Evolutionary conservation across 2,329 filamentous ascomycete species (phyloP), one percentile per base, ranked within the genome.

Genomic region (Neofusicoccum sp.): DNA sequence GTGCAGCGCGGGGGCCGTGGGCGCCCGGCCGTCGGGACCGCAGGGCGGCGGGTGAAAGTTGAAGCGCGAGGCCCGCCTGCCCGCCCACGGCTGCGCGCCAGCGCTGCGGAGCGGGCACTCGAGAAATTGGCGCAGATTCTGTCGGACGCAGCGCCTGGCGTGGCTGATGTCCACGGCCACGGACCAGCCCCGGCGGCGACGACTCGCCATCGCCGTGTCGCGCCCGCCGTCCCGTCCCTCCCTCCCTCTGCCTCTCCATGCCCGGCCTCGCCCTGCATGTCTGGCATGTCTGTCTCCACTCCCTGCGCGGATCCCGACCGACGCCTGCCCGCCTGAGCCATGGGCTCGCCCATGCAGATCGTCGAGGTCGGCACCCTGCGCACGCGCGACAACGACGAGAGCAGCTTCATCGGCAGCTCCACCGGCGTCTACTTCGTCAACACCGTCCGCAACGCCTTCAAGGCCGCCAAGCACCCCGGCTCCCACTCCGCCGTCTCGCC

Each of bases 391-490:
- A 48, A 54, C 12, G 59, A 61, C 9, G 59, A 61, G 20, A 56
- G 49, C 59, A 48, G 28, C 31, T 61, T 61, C 26, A 7, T 61
- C n/a, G 59, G 59, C 49, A 47, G 41, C 34, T 56, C 49, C n/a
- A 61, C 59, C 26, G 59, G 59, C 33, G 51, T 61, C 33, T 61
- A 48, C 43, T 61, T 61, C 41, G 59, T 61, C 59, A 61, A 61
- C 34, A 61, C 59, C 16, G 59, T 61, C 34, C 59, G 59, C 31
- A 38, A 57, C 14, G 59, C 59, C 24, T 61, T 61, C 59, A 56
- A 57, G 11, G 59, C 59, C 26, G 56, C 59, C 34, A 57, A 57
- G 49, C 36, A 61, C 28, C 58, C 47, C 2, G 9, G 26, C 9
- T 8, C 24, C 26, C 38, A 51, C 24, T 36, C 24, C 6, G 11